phyloP scores from a whole-genome alignment of 345 rosid genomes.

The Eucalyptus melliodora region DNA sequence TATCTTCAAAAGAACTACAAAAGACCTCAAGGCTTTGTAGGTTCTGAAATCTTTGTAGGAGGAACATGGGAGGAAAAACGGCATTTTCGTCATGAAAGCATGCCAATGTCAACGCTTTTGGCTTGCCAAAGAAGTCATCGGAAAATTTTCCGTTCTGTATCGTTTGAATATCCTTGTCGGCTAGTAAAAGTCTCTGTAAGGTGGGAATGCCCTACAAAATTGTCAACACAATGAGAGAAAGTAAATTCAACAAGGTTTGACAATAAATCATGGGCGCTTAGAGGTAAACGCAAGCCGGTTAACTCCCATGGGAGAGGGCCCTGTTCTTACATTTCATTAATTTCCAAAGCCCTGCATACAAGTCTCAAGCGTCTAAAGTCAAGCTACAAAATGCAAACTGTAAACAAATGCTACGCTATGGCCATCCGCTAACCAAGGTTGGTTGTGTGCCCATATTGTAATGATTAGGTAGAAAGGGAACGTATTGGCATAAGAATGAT shows the following conservation, averaged over 20 bases:
- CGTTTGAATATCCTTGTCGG: background rate
- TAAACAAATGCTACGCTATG: background rate
- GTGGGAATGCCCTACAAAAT: background rate
- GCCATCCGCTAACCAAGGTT: accelerated
- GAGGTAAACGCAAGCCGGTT: accelerated
- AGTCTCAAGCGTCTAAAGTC: no score
- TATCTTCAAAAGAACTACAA: no score
- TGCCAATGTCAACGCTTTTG: background rate
- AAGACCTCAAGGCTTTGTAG: no score
- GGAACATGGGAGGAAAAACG: no score
- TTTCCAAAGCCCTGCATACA: accelerated
- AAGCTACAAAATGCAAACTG: accelerated
- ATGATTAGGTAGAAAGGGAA: background rate
- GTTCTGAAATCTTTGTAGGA: no score
- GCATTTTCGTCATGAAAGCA: background rate
- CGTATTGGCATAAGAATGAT: background rate
- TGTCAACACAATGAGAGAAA: background rate
- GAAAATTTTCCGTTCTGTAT: background rate
- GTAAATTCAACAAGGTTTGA: background rate
- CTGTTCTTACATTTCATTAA: no score
- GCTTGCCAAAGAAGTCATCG: background rate
- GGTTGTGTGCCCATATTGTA: accelerated
- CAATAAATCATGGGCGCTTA: background rate
- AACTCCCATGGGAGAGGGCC: accelerated
- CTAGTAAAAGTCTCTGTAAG: background rate